Percentiles rank a stretch among this genome's conserved stretches.
phyloP scores from a whole-genome alignment of 139 green algal genomes.

The Haematococcus sp. region DNA sequence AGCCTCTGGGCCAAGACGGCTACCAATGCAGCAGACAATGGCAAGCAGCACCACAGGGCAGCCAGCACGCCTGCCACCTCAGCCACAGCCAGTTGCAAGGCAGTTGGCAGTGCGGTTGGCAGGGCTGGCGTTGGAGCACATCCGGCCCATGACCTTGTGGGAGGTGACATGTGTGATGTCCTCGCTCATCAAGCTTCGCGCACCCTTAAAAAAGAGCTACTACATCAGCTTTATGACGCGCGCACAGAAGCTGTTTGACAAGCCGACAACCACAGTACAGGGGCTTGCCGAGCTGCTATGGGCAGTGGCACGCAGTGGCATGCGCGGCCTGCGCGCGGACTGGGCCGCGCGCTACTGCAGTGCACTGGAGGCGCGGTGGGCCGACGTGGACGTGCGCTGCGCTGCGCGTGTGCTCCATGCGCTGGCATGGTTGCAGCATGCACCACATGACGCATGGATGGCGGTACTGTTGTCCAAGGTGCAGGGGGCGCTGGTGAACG shows the following conservation, averaged over 20 bases:
- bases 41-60: background rate
- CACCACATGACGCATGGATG: background rate
- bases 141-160: background rate
- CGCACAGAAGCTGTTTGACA: background rate
- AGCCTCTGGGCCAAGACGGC: no score
- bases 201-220: background rate
- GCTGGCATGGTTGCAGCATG: slow-evolving; percentile 1
- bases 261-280: background rate
- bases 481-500: background rate
- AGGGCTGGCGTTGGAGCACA: background rate
- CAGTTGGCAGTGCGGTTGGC: background rate
- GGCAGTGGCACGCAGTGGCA: slow-evolving; percentile 11
- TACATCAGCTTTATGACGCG: slow-evolving; percentile 13
- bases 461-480: slow-evolving; percentile 1
- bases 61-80: background rate
- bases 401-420: background rate
- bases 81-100: background rate
- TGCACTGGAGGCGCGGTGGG: background rate
- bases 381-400: background rate
- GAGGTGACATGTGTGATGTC: slow-evolving; percentile 10
- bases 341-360: slow-evolving; percentile 10
- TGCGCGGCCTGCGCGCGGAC: slow-evolving; percentile 7
- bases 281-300: slow-evolving; percentile 14
- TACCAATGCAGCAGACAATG: background rate
- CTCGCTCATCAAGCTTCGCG: background rate